Conservation (phyloP, 108 stramenopile genomes). For the Skeletonema menzelii region DNA sequence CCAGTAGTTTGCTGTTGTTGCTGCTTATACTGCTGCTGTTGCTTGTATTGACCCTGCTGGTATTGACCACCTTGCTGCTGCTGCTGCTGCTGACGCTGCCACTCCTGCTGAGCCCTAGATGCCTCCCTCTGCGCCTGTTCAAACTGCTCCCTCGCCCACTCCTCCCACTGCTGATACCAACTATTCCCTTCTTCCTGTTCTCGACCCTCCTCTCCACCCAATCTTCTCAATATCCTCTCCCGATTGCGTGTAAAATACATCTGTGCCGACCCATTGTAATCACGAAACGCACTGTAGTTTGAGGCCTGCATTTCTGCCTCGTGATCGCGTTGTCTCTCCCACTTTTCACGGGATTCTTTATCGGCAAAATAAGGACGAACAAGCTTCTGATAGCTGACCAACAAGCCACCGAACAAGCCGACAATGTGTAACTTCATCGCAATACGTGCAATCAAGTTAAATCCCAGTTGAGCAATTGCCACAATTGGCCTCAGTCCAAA, state of each 20-base stretch:
- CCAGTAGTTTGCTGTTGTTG: constrained; percentile 15
- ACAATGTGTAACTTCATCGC: constrained; percentile 56
- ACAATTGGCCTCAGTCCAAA: constrained; percentile 36
- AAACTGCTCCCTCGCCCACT: constrained; percentile 74
- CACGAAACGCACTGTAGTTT: constrained; percentile 40
- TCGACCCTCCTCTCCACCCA: constrained; percentile 52
- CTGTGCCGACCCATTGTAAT: constrained; percentile 51
- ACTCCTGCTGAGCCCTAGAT: constrained; percentile 43
- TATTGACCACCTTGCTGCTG: constrained; percentile 30
- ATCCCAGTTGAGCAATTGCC: constrained; percentile 16
- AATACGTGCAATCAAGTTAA: constrained; percentile 18
- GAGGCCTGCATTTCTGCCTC: constrained; percentile 54
- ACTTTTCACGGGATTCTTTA: constrained; percentile 61
- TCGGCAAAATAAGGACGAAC: constrained; percentile 72
- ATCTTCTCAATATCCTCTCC: constrained; percentile 47
- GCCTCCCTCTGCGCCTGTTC: constrained; percentile 49
- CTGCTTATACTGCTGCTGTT: constrained; percentile 29
- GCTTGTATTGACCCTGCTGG: constrained; percentile 33
- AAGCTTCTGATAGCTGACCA: constrained; percentile 77
- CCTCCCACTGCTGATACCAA: constrained; percentile 84
- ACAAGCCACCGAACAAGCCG: constrained; percentile 53
- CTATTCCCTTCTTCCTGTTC: constrained; percentile 58
- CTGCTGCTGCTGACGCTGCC: constrained; percentile 54
- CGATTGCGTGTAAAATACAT: constrained; percentile 55
- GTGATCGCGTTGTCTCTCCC: constrained; percentile 80